Evolutionary conservation across 805 yeast species (phyloP).

Genomic region (Clavispora fructus): DNA sequence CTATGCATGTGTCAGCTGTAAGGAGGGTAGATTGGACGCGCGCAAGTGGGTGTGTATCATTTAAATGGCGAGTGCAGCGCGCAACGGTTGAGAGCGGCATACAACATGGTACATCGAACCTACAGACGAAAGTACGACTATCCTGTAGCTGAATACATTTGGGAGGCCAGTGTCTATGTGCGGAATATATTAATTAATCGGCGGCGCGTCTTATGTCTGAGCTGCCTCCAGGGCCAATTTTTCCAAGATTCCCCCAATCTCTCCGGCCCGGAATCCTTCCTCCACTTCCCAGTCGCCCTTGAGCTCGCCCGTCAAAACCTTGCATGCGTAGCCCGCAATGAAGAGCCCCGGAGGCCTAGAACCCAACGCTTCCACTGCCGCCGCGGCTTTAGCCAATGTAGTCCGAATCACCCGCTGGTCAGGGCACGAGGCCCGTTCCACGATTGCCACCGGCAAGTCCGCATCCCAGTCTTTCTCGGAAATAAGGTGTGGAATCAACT

Average conservation of each 20-base stretch:
- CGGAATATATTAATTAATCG: too few species aligned
- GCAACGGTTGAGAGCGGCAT: neutral
- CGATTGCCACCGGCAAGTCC: slow-evolving; percentile 71
- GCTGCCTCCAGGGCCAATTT: slow-evolving; percentile 5
- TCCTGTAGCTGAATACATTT: too few species aligned
- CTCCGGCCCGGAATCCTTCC: slow-evolving; percentile 32
- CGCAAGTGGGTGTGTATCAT: neutral
- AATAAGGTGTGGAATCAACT: slow-evolving; percentile 44
- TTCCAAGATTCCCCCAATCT: slow-evolving; percentile 10
- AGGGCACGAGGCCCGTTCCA: slow-evolving; percentile 90
- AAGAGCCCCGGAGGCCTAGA: slow-evolving; percentile 91
- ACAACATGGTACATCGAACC: too few species aligned
- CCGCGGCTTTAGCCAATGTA: slow-evolving; percentile 57
- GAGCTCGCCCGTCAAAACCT: slow-evolving; percentile 33
- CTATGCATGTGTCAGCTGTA: neutral
- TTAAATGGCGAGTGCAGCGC: neutral
- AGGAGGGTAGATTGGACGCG: neutral
- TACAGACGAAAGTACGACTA: too few species aligned
- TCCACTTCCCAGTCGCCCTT: slow-evolving; percentile 40
- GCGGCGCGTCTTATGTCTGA: neutral
- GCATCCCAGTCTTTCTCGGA: slow-evolving; percentile 57
- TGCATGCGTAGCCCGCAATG: slow-evolving; percentile 76
- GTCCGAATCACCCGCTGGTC: slow-evolving; percentile 87
- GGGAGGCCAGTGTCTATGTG: too few species aligned
- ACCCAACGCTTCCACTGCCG: slow-evolving; percentile 71